Evolutionary conservation across 1,284 basidiomycete genomes (phyloP), one percentile per base, ranked within the genome.

Genomic region (Somion occarium): DNA sequence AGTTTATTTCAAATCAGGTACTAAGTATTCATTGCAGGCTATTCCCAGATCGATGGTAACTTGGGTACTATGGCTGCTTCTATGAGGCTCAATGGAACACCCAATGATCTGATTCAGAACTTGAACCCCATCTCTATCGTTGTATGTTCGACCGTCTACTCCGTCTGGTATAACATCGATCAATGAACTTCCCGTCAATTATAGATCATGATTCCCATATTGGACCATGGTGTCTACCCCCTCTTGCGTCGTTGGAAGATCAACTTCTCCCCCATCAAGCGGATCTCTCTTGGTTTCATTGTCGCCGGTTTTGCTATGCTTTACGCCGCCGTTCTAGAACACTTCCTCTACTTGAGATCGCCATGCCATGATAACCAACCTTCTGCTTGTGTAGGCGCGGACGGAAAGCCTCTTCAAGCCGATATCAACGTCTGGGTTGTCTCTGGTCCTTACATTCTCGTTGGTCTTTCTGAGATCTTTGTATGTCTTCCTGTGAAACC

Each of bases 251-350:
- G 62, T 23, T 50, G 57, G 18, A 74, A 75, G 24, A 74, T 84
- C 70, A 75, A 79, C 65, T 80, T 85, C 65, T 69, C 71, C 2
- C 80, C 81, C 18, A 75, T 83, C 67, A 78, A 78, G 67, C 76
- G 79, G 52, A 85, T 87, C 58, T 76, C 71, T 48, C 69, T 75
- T n/a, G 85, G 85, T 18, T 88, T 86, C 75, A 63, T 82, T 57
- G 70, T 78, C 49, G 75, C 71, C n/a, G 70, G 75, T 3, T 63
- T 74, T 3, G 74, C 80, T 50, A 86, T 86, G 83, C 68, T 80
- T 26, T 80, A 76, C 60, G 74, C 82, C n/a, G 77, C 80, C 12
- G 73, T 85, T 44, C 67, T 82, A 18, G 67, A 76, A 58, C 62
- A 74, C 58, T 76, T 70, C 62, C 69, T 82, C 55, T 79, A 74